These are phyloP conservation scores for Coemansia reversa DNA, from an alignment of 192 early-diverging fungal species.

Conservation along the genomic window DNA sequence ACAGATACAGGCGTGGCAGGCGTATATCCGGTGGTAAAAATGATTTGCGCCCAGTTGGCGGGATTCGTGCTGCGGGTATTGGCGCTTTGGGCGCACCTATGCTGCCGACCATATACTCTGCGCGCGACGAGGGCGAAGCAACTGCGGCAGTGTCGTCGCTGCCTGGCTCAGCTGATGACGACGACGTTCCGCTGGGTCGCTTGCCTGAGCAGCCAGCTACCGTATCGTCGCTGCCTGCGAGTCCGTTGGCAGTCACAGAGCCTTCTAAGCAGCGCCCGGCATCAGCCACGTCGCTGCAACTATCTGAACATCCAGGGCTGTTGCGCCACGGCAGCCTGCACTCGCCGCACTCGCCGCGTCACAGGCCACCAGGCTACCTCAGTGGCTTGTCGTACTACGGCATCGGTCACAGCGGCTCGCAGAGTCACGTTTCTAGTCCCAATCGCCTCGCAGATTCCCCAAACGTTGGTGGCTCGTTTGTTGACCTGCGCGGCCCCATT, in stretches of 20 bases:
- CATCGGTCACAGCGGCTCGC: neutral
- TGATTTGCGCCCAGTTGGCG: slow-evolving; percentile 12
- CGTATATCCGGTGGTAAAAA: slow-evolving; percentile 23
- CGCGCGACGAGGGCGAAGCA: slow-evolving; percentile 20
- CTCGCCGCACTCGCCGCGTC: slow-evolving; percentile 1
- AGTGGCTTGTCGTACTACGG: slow-evolving; percentile 5
- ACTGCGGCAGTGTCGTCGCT: neutral
- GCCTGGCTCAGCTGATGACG: slow-evolving; percentile 7
- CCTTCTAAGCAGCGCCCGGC: neutral
- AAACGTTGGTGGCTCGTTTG: slow-evolving; percentile 36
- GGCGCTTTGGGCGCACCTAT: slow-evolving; percentile 3
- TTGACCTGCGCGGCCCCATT: slow-evolving; percentile 23
- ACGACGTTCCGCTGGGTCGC: neutral
- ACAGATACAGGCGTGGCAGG: slow-evolving; percentile 17
- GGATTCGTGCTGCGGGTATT: neutral
- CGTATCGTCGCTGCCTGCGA: neutral
- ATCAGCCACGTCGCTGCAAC: neutral
- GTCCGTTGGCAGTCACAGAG: neutral
- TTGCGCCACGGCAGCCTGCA: slow-evolving; percentile 19
- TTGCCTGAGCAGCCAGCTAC: neutral
- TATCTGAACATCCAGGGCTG: neutral
- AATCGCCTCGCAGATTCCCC: neutral
- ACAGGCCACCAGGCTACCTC: no score
- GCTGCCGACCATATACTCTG: slow-evolving; percentile 39
- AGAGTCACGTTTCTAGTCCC: slow-evolving; percentile 15